Percentiles rank a stretch among this genome's conserved stretches.
Evolutionary conservation across 1,284 basidiomycete genomes (phyloP).

Genomic region (Papiliotrema nemorosa): DNA sequence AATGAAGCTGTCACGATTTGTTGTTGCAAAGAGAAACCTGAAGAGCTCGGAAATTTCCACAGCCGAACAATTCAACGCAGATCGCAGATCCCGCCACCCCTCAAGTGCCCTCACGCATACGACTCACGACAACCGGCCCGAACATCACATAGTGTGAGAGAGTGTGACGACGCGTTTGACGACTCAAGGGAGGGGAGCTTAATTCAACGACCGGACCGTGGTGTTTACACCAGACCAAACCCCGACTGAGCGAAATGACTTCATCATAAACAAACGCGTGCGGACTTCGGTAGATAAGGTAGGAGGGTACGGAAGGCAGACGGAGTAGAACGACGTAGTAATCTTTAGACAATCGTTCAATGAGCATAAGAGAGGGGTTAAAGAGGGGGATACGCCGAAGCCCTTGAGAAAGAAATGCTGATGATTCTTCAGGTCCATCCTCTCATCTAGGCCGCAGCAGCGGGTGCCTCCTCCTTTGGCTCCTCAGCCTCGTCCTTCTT

Average conservation of each 20-base stretch:
- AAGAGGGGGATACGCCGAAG: neutral
- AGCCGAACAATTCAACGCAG: neutral
- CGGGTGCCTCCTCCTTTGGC: conserved; percentile 38
- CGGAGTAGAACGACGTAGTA: conserved; percentile 20
- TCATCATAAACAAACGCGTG: conserved; percentile 6
- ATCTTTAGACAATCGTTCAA: conserved; percentile 5
- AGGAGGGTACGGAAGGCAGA: conserved; percentile 12
- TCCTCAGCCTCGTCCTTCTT: conserved; percentile 40
- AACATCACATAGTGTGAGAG: no score
- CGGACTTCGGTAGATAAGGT: neutral
- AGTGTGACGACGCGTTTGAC: no score
- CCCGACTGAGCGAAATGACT: conserved; percentile 4
- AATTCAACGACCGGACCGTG: no score
- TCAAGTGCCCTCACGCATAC: no score
- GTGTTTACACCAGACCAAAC: no score
- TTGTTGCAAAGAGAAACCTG: no score
- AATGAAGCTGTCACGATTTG: no score
- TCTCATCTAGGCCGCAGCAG: conserved; percentile 19
- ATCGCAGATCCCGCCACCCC: no score
- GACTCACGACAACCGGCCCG: no score
- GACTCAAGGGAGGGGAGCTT: no score
- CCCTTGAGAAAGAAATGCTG: conserved; percentile 10
- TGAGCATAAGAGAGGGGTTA: neutral
- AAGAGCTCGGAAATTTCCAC: neutral
- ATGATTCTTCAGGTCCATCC: neutral